Conservation (phyloP, 2,329 filamentous ascomycete species). For the Lasiodiplodia gonubiensis region DNA sequence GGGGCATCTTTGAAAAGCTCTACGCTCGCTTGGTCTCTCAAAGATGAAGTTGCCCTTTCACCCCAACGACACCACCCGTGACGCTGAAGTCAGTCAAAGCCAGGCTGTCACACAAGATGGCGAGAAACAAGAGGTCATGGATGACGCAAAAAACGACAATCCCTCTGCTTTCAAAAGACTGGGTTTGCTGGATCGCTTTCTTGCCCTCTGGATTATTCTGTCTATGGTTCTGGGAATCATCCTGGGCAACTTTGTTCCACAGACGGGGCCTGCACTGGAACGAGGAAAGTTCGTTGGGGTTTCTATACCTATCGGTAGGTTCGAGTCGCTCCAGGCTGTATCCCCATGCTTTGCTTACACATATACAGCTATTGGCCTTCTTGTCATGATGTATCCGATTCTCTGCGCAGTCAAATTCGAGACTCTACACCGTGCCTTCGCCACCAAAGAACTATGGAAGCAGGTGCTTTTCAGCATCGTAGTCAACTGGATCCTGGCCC, state of each 20-base stretch:
- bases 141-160: no score
- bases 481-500: slow-evolving; percentile 83
- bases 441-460: slow-evolving; percentile 69
- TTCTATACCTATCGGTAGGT: slow-evolving; percentile 56
- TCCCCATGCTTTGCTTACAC: slow-evolving; percentile 49
- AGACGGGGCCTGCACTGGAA: slow-evolving; percentile 66
- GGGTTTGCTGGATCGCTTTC: slow-evolving; percentile 50
- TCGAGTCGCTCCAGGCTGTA: fast-evolving
- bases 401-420: slow-evolving; percentile 86
- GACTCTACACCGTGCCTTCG: slow-evolving; percentile 70
- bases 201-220: slow-evolving; percentile 71
- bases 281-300: slow-evolving; percentile 70
- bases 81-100: no score
- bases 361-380: slow-evolving; percentile 70
- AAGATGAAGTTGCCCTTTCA: no score
- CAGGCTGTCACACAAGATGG: no score
- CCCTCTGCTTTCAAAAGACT: no score
- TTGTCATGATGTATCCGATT: slow-evolving; percentile 96
- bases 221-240: slow-evolving; percentile 79
- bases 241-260: slow-evolving; percentile 73
- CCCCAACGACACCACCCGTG: no score
- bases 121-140: no score
- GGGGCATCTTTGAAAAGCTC: no score
- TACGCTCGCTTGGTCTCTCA: no score
- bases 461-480: slow-evolving; percentile 79